phyloP scores from a whole-genome alignment of 169 alveolate genomes.

The Ichthyophthirius multifiliis region DNA sequence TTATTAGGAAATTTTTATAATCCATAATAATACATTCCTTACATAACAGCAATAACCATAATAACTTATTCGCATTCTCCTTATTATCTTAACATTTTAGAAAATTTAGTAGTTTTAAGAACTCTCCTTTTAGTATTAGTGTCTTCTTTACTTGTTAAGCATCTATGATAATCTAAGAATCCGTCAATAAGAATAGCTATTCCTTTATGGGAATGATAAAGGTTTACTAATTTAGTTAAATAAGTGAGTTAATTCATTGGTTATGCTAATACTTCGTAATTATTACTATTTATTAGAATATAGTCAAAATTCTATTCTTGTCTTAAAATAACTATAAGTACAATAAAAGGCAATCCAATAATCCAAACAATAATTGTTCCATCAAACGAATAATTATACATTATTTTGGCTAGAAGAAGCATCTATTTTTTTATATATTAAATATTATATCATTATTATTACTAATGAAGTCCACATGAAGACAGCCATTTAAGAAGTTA shows the following conservation, averaged over 20 bases:
- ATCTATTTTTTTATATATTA: too few relatives aligned
- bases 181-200: not conserved
- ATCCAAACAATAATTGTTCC: not conserved
- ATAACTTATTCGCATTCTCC: constrained; percentile 1
- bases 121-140: not conserved
- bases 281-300: not conserved
- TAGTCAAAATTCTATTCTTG: not conserved
- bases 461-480: not conserved
- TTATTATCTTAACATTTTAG: not conserved
- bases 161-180: constrained; percentile 1
- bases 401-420: not conserved
- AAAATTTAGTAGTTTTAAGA: not conserved
- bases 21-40: constrained; percentile 14
- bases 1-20: not conserved
- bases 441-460: too few relatives aligned
- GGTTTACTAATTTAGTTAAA: not conserved
- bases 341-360: not conserved
- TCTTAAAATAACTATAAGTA: not conserved
- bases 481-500: not conserved
- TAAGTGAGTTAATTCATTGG: not conserved
- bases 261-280: not conserved
- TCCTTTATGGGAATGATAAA: not conserved
- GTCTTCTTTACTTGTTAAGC: not conserved
- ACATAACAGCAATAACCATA: not conserved
- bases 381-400: not conserved